phyloP scores from a whole-genome alignment of 2,329 filamentous ascomycete genomes.

The Calonectria crousiana region DNA sequence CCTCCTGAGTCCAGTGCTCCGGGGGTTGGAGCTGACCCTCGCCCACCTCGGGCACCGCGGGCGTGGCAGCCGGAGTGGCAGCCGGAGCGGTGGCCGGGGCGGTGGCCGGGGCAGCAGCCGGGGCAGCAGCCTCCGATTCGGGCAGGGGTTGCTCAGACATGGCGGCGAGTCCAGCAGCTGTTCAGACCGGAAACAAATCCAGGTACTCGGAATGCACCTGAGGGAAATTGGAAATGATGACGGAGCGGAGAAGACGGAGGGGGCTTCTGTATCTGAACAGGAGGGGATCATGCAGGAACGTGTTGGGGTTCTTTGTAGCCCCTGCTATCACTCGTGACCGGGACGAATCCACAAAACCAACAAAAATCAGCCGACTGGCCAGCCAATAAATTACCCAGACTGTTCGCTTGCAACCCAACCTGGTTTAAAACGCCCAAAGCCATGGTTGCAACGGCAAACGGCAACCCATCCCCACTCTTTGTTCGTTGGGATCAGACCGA shows the following conservation, averaged over 20 bases:
- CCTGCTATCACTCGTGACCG: slow-evolving; percentile 1
- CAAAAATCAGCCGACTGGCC: background rate
- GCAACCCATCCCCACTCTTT: background rate
- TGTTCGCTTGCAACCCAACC: background rate
- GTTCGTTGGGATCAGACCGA: background rate
- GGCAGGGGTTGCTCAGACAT: background rate
- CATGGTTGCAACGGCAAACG: background rate
- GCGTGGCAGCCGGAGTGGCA: background rate
- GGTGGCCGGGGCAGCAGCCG: background rate
- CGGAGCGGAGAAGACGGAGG: background rate
- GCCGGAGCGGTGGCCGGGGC: too few relatives aligned
- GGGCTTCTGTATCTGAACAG: background rate
- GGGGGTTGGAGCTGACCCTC: slow-evolving; percentile 15
- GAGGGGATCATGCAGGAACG: background rate
- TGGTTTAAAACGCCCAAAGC: background rate
- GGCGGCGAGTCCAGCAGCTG: background rate
- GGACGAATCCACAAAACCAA: background rate
- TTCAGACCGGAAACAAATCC: background rate
- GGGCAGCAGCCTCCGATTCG: background rate
- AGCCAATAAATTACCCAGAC: background rate
- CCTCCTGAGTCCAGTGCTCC: slow-evolving; percentile 24
- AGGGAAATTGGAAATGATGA: background rate
- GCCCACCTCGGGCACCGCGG: background rate
- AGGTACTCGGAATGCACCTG: background rate
- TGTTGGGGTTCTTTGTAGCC: background rate